Evolutionary conservation across 768 basidiomycete genomes (phyloP).

Genomic region (Xerocomus potaroensis): DNA sequence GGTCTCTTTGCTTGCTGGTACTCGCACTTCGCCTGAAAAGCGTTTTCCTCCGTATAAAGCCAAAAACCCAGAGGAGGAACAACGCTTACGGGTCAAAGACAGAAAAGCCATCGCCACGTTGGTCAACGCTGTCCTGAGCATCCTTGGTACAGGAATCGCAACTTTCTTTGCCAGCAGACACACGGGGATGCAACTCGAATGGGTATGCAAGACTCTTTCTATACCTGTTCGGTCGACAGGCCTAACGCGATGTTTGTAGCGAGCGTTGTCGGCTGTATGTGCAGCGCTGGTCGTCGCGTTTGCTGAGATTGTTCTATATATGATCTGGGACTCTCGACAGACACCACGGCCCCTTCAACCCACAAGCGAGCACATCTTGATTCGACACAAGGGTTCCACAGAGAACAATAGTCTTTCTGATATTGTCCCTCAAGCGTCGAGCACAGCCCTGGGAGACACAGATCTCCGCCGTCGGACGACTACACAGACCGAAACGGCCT

Average conservation of each 20-base stretch:
- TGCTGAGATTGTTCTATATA: conserved; percentile 64
- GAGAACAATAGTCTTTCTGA: conserved; percentile 7
- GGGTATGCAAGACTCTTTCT: conserved; percentile 49
- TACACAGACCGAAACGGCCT: background rate
- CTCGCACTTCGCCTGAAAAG: conserved; percentile 73
- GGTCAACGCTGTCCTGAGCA: conserved; percentile 67
- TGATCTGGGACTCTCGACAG: conserved; percentile 65
- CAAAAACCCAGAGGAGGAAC: conserved; percentile 44
- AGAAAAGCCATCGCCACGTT: conserved; percentile 64
- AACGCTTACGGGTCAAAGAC: conserved; percentile 47
- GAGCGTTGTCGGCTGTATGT: conserved; percentile 57
- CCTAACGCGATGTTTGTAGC: conserved; percentile 31
- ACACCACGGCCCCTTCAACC: conserved; percentile 12
- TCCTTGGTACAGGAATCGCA: conserved; percentile 61
- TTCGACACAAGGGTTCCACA: conserved; percentile 2
- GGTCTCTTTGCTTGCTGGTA: conserved; percentile 73
- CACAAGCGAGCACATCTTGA: conserved; percentile 1
- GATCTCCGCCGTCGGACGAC: conserved; percentile 21
- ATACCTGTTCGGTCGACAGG: background rate
- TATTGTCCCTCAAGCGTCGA: conserved; percentile 12
- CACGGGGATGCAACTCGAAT: conserved; percentile 66
- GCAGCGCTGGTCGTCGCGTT: conserved; percentile 63
- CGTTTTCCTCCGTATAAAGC: conserved; percentile 53
- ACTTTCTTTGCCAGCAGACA: conserved; percentile 69
- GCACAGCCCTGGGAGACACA: conserved; percentile 16